Base-by-base conservation (phyloP, 306 rosid genomes). In the Vigna hirtella region DNA sequence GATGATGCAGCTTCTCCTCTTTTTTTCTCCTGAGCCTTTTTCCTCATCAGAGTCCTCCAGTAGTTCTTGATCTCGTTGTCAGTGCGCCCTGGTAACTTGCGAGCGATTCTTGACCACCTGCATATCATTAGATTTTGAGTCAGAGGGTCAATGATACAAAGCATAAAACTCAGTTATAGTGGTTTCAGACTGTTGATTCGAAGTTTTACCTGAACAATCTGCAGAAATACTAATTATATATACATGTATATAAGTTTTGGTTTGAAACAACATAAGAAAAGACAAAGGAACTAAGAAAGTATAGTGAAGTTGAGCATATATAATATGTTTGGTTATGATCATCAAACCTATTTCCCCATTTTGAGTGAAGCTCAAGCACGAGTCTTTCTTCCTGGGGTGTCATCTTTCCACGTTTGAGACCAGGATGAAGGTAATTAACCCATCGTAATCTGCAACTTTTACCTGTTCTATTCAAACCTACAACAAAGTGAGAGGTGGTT, bases 391-490 rank as follows among this genome's bases (percentile, higher is more conserved):
- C 99, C 72, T 91, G 93, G 4, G 94, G 91, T 12, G 98, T 85
- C 92, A 96, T 85, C 86, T 96, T 96, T 5, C 97, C 96, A 1
- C 96, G 74, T 83, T 93, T 96, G 81, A 96, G 98, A 63, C 96
- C 98, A 68, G 99, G 99, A 77, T 96, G 96, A 26, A 96, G 88
- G 83, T 96, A 96, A 75, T 96, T 96, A 77, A 96, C 99, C 99
- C 99, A 96, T 0, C 99, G 80, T 15, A 96, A 71, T 55, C 99
- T 90, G 88, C 99, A 96, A 83, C 99, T 96, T 73, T 96, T 96
- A 18, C 99, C 99, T 32, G 98, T 96, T 86, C 99, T 88, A 83
- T 91, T 91, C 85, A 96, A 79, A 84, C 99, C 99, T 96, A 90
- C 86, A 81, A 80, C 82, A 85, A 87, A 86, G 38, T 34, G 64